These are phyloP conservation scores for Dacryopinax primogenitus DNA, from an alignment of 768 basidiomycete genomes.

Conservation along the genomic window DNA sequence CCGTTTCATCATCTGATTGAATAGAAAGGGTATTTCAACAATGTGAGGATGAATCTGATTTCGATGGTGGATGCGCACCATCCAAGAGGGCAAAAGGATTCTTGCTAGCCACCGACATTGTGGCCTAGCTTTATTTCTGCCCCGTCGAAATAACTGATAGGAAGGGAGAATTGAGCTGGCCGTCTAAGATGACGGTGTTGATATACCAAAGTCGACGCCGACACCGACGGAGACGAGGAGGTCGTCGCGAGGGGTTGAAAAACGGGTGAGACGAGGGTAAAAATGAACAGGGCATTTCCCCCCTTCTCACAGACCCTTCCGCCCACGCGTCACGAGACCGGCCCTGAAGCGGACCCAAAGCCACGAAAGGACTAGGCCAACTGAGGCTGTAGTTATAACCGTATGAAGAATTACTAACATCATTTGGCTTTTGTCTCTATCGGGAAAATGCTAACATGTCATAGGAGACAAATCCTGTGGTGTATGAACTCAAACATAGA, in stretches of 20 bases:
- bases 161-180: neutral
- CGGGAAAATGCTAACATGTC: too few species aligned
- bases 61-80: conserved; percentile 35
- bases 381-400: too few species aligned
- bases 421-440: too few species aligned
- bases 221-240: neutral
- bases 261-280: neutral
- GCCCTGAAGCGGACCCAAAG: neutral
- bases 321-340: neutral
- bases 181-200: neutral
- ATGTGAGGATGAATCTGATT: neutral
- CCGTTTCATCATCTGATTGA: neutral
- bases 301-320: neutral
- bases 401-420: too few species aligned
- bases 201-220: neutral
- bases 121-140: conserved; percentile 29
- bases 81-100: conserved; percentile 77
- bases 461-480: too few species aligned
- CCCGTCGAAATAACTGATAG: neutral
- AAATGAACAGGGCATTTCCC: neutral
- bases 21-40: neutral
- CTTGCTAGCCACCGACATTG: conserved; percentile 82
- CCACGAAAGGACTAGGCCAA: neutral
- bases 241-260: neutral
- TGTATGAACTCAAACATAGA: neutral